A percentile compares a stretch with the other conserved stretches of the same genome.
phyloP scores from a whole-genome alignment of 2,329 filamentous ascomycete species.

The Pseudogymnoascus sp. region DNA sequence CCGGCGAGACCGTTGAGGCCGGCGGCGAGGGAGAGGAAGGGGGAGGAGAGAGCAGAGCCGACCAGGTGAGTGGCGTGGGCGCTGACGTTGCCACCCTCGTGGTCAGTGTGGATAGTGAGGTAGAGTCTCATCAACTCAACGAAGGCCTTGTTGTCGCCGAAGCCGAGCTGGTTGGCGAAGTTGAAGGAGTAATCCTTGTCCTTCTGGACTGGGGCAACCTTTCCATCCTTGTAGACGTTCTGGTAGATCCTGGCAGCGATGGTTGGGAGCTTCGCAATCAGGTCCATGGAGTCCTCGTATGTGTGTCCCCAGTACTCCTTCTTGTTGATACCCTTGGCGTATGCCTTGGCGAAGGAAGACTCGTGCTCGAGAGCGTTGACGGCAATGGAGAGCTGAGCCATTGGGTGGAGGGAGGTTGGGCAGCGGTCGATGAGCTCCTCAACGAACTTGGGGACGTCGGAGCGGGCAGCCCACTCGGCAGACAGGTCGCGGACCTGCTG shows the following conservation, averaged over 20 bases:
- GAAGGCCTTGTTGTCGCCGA: conserved; percentile 90
- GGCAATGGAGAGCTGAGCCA: conserved; percentile 98
- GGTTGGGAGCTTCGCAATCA: conserved; percentile 98
- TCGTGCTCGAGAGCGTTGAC: conserved; percentile 98
- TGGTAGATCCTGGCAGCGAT: conserved; percentile 99
- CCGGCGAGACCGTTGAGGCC: conserved; percentile 97
- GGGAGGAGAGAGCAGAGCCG: conserved; percentile 91
- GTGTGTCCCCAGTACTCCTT: conserved; percentile 99
- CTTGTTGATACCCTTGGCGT: conserved; percentile 99
- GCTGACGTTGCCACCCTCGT: conserved; percentile 98
- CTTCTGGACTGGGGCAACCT: conserved; percentile 91
- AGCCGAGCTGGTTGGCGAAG: conserved; percentile 98
- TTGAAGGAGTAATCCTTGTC: conserved; percentile 99
- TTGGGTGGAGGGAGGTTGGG: conserved; percentile 97
- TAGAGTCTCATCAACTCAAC: conserved; percentile 98
- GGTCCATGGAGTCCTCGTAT: conserved; percentile 99
- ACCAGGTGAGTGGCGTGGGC: conserved; percentile 98
- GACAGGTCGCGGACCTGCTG: conserved; percentile 98
- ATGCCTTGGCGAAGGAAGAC: conserved; percentile 95
- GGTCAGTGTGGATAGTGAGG: conserved; percentile 99
- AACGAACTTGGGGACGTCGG: conserved; percentile 94
- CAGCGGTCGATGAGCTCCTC: conserved; percentile 99
- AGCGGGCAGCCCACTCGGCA: conserved; percentile 96
- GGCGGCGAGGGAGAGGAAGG: conserved; percentile 91
- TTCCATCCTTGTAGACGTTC: conserved; percentile 99